Conservation (phyloP, 768 basidiomycete genomes). For the Galerina sulciceps region DNA sequence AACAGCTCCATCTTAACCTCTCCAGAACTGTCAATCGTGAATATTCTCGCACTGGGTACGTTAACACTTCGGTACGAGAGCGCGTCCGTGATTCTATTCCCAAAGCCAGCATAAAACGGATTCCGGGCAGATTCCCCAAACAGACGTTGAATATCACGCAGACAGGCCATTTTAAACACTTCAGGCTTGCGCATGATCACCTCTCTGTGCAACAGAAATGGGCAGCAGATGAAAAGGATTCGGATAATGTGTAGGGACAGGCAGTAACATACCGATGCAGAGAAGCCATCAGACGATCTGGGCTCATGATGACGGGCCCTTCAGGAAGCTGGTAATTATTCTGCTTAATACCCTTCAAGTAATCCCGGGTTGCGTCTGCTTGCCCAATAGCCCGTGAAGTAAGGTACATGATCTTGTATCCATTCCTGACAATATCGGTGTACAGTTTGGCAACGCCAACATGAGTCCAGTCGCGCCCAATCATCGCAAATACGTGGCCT, state of each 20-base stretch:
- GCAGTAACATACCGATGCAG: constrained; percentile 75
- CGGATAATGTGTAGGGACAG: background rate
- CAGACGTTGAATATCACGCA: constrained; percentile 90
- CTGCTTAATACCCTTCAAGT: constrained; percentile 93
- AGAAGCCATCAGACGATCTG: constrained; percentile 92
- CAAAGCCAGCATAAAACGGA: constrained; percentile 97
- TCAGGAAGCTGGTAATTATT: constrained; percentile 96
- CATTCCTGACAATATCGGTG: constrained; percentile 93
- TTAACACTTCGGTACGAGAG: constrained; percentile 97
- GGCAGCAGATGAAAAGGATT: background rate
- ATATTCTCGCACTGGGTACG: constrained; percentile 91
- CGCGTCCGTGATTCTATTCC: constrained; percentile 97
- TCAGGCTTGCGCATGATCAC: constrained; percentile 99
- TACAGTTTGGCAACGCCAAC: constrained; percentile 96
- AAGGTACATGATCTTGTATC: constrained; percentile 97
- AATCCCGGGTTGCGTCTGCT: constrained; percentile 94
- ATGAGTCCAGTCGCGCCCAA: constrained; percentile 98
- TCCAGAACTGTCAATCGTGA: constrained; percentile 93
- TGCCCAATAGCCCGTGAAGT: constrained; percentile 98
- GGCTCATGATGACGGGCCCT: constrained; percentile 98
- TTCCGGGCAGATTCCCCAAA: constrained; percentile 75
- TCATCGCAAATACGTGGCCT: constrained; percentile 96
- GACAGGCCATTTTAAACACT: constrained; percentile 99
- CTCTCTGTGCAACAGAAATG: constrained; percentile 57
- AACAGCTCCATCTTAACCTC: constrained; percentile 97